A percentile compares a stretch with the other conserved stretches of the same genome.
These are phyloP conservation scores for Cercospora canescens DNA, from an alignment of 2,329 filamentous ascomycete species.

Conservation along the genomic window DNA sequence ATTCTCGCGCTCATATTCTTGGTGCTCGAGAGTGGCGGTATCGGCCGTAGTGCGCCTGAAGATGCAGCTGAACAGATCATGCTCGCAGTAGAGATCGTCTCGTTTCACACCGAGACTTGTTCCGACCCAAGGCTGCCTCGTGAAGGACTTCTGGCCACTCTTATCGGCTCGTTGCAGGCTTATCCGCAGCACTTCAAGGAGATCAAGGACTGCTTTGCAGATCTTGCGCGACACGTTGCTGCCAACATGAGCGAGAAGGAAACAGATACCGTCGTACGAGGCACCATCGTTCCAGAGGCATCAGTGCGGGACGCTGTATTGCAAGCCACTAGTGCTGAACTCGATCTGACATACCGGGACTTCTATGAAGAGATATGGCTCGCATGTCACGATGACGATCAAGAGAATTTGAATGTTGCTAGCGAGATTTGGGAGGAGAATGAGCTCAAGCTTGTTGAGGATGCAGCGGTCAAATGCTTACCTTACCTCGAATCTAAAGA, in stretches of 20 bases:
- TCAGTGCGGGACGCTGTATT: conserved; percentile 81
- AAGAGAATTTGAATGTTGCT: conserved; percentile 82
- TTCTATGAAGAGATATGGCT: conserved; percentile 94
- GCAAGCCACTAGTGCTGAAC: conserved; percentile 85
- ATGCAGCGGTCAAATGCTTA: conserved; percentile 64
- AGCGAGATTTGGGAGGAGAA: conserved; percentile 95
- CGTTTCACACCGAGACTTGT: conserved; percentile 83
- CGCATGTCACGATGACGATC: conserved; percentile 84
- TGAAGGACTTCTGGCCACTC: conserved; percentile 66
- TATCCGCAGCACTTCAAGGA: conserved; percentile 94
- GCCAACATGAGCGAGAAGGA: conserved; percentile 75
- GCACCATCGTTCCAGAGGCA: conserved; percentile 74
- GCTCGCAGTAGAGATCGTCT: conserved; percentile 81
- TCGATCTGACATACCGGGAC: conserved; percentile 83
- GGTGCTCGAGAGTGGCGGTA: conserved; percentile 75
- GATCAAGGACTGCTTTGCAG: conserved; percentile 87
- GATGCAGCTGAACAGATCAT: conserved; percentile 88
- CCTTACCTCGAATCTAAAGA: conserved; percentile 80
- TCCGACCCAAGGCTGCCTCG: conserved; percentile 75
- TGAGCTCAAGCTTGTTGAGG: conserved; percentile 67
- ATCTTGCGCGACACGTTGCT: conserved; percentile 81
- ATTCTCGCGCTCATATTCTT: conserved; percentile 78
- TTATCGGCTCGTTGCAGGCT: conserved; percentile 81
- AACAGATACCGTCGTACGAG: conserved; percentile 72
- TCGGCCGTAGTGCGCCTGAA: conserved; percentile 66